A percentile compares a stretch with the other conserved stretches of the same genome.
These are phyloP conservation scores for Heliamphora exappendiculata DNA, from an alignment of 148 eudicot species.

Conservation along the genomic window DNA sequence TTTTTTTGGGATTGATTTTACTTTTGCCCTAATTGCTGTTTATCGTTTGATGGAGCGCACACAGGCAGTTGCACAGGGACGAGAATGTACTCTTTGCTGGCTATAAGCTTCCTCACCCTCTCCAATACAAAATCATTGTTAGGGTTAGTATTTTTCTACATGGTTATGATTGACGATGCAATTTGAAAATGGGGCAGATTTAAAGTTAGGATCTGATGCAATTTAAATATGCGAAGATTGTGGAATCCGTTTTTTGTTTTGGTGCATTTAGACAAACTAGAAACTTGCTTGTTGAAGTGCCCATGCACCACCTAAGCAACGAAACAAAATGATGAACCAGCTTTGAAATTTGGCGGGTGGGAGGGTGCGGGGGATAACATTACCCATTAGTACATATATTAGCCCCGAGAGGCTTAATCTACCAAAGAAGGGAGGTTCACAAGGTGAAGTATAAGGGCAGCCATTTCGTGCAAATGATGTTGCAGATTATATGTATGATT, in stretches of 20 bases:
- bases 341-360: too few species aligned
- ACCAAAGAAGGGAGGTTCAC: too few species aligned
- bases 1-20: background rate
- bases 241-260: background rate
- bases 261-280: background rate
- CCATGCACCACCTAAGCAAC: too few species aligned
- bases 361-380: too few species aligned
- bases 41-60: background rate
- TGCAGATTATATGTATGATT: too few species aligned
- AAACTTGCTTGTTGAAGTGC: background rate
- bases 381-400: too few species aligned
- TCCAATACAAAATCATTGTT: slow-evolving; percentile 89
- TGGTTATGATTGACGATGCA: background rate
- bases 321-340: too few species aligned
- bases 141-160: slow-evolving; percentile 46
- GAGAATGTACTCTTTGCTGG: slow-evolving; percentile 88
- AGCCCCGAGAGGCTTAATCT: too few species aligned
- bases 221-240: background rate
- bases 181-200: background rate
- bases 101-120: slow-evolving; percentile 97
- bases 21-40: slow-evolving; percentile 7
- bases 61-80: slow-evolving; percentile 94
- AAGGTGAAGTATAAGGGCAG: too few species aligned
- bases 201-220: background rate
- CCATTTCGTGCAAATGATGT: too few species aligned